These are phyloP conservation scores for Hygrocybe punicea DNA, from an alignment of 768 basidiomycete genomes.

Conservation along the genomic window DNA sequence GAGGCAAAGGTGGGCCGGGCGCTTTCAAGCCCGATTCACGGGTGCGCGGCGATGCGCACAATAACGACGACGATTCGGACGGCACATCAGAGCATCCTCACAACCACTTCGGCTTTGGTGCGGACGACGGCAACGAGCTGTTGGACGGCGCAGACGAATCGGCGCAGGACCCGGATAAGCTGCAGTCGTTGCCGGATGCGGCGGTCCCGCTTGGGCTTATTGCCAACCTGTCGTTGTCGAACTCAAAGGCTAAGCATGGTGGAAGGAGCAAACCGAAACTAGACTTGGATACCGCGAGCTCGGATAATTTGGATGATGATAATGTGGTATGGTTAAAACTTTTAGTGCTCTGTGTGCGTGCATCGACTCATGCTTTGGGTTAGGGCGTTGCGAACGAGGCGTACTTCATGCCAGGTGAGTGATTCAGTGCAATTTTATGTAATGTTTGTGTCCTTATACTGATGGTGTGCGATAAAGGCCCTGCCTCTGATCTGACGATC, in stretches of 20 bases:
- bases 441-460: neutral
- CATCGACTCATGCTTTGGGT: too few relatives aligned
- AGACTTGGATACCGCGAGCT: conserved; percentile 31
- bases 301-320: conserved; percentile 56
- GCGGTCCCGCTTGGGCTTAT: conserved; percentile 74
- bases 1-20: conserved; percentile 39
- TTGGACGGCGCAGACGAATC: conserved; percentile 26
- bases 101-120: neutral
- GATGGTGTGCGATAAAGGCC: conserved; percentile 42
- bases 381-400: conserved; percentile 78
- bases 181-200: conserved; percentile 58
- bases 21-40: conserved; percentile 48
- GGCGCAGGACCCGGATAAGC: conserved; percentile 44
- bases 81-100: neutral
- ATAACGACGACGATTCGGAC: conserved; percentile 24
- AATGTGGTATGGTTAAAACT: conserved; percentile 65
- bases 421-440: conserved; percentile 2
- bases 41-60: conserved; percentile 28
- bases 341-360: too few relatives aligned
- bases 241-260: conserved; percentile 43
- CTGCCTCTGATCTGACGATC: conserved; percentile 66
- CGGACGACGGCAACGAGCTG: neutral
- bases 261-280: conserved; percentile 37
- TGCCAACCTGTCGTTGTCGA: conserved; percentile 65
- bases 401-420: conserved; percentile 73